Evolutionary conservation across 768 basidiomycete genomes (phyloP).

Genomic region (Suillus subaureus): DNA sequence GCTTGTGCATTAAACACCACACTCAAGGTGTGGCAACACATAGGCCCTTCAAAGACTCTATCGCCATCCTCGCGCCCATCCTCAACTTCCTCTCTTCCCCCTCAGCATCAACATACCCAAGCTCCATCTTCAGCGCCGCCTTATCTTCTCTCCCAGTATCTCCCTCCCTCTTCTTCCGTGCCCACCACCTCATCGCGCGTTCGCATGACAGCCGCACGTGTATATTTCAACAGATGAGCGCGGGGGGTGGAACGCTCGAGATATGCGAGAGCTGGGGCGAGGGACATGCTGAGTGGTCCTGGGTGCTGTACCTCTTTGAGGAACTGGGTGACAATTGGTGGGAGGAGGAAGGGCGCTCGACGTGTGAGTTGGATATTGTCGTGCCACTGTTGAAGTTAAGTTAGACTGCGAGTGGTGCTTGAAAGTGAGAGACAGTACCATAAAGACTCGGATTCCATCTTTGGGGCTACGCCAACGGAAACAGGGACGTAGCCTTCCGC

Average conservation of each 20-base stretch:
- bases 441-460: slow-evolving; percentile 37
- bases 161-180: slow-evolving; percentile 53
- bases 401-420: neutral
- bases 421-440: slow-evolving; percentile 33
- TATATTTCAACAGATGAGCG: slow-evolving; percentile 57
- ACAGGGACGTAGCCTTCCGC: slow-evolving; percentile 57
- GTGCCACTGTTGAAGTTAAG: slow-evolving; percentile 54
- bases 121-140: slow-evolving; percentile 46
- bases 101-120: slow-evolving; percentile 35
- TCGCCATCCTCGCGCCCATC: slow-evolving; percentile 24
- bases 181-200: slow-evolving; percentile 58
- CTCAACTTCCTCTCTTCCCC: slow-evolving; percentile 28
- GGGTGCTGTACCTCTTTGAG: slow-evolving; percentile 23
- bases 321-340: slow-evolving; percentile 53
- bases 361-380: slow-evolving; percentile 58
- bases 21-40: slow-evolving; percentile 13
- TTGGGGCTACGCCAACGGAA: slow-evolving; percentile 46
- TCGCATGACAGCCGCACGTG: slow-evolving; percentile 56
- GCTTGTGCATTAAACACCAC: neutral
- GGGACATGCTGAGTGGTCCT: slow-evolving; percentile 31
- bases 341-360: slow-evolving; percentile 56
- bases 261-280: slow-evolving; percentile 26
- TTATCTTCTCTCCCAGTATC: slow-evolving; percentile 49
- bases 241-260: slow-evolving; percentile 44
- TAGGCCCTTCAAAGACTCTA: slow-evolving; percentile 28